Evolutionary conservation across 2,329 filamentous ascomycete genomes (phyloP).

Genomic region (Alternaria triticimaculans): DNA sequence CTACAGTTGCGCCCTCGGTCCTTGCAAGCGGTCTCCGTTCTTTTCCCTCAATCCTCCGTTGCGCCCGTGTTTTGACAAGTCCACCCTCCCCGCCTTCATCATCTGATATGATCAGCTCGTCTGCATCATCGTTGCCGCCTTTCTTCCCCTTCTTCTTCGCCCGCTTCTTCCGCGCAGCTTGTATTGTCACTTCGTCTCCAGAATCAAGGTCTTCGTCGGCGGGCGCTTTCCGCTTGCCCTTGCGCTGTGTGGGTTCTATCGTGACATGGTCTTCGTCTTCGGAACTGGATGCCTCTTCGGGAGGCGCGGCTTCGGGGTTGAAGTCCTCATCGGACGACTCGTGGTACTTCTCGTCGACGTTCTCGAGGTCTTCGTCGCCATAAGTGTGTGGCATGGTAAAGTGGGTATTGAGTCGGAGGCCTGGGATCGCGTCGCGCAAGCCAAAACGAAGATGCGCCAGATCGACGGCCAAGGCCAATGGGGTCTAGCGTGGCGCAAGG

Average conservation of each 20-base stretch:
- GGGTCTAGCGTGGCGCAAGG: slow-evolving; percentile 22
- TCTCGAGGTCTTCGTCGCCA: slow-evolving; percentile 37
- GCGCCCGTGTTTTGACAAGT: slow-evolving; percentile 74
- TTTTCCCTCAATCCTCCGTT: slow-evolving; percentile 69
- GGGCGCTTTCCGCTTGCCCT: slow-evolving; percentile 43
- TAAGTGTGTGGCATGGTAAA: slow-evolving; percentile 37
- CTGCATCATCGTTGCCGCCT: slow-evolving; percentile 25
- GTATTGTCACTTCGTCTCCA: slow-evolving; percentile 74
- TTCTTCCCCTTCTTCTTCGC: slow-evolving; percentile 50
- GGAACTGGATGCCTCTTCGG: slow-evolving; percentile 60
- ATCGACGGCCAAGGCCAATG: slow-evolving; percentile 23
- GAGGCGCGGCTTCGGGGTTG: slow-evolving; percentile 68
- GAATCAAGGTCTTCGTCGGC: slow-evolving; percentile 55
- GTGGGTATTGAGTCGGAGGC: neutral
- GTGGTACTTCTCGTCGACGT: slow-evolving; percentile 57
- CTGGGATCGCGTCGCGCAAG: slow-evolving; percentile 14
- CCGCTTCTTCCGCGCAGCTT: slow-evolving; percentile 62
- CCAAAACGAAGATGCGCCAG: slow-evolving; percentile 13
- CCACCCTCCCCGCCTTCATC: slow-evolving; percentile 62
- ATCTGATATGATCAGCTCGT: slow-evolving; percentile 36
- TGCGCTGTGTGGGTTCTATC: slow-evolving; percentile 27
- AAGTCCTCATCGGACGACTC: slow-evolving; percentile 77
- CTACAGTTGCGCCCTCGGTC: slow-evolving; percentile 69
- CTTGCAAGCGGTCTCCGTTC: slow-evolving; percentile 62
- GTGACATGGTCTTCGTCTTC: slow-evolving; percentile 46